A percentile compares a stretch with the other conserved stretches of the same genome.
phyloP scores from a whole-genome alignment of 2,329 filamentous ascomycete species.

The Phymatotrichopsis omnivora region DNA sequence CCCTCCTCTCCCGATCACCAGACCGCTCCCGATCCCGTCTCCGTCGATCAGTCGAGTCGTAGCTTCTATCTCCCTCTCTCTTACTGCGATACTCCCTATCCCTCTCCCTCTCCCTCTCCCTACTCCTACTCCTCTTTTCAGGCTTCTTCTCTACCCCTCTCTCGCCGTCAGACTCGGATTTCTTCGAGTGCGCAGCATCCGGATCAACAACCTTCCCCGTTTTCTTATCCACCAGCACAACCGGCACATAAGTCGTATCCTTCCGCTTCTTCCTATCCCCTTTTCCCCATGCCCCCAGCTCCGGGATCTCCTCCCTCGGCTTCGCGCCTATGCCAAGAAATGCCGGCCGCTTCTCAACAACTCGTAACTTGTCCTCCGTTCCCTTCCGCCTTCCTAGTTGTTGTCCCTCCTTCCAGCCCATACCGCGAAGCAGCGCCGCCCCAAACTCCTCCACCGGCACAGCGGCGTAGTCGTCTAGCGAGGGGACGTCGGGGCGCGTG shows the following conservation, averaged over 20 bases:
- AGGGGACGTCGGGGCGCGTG: constrained; percentile 62
- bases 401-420: constrained; percentile 79
- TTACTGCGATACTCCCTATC: constrained; percentile 34
- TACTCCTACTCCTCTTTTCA: constrained; percentile 35
- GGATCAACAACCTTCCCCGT: constrained; percentile 48
- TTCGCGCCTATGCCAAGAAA: constrained; percentile 84
- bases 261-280: constrained; percentile 45
- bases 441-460: constrained; percentile 94
- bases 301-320: constrained; percentile 58
- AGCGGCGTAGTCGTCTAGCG: constrained; percentile 72
- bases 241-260: constrained; percentile 47
- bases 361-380: constrained; percentile 46
- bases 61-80: constrained; percentile 27
- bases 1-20: constrained; percentile 32
- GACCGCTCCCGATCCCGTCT: constrained; percentile 34
- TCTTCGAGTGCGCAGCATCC: constrained; percentile 8
- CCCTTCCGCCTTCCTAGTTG: constrained; percentile 46
- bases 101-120: constrained; percentile 36
- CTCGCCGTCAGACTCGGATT: constrained; percentile 31
- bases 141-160: constrained; percentile 42
- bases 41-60: constrained; percentile 35
- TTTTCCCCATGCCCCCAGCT: constrained; percentile 72
- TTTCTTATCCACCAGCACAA: constrained; percentile 50
- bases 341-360: constrained; percentile 62
- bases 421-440: constrained; percentile 75